phyloP scores from a whole-genome alignment of 345 rosid genomes.

The Garcia nutans region DNA sequence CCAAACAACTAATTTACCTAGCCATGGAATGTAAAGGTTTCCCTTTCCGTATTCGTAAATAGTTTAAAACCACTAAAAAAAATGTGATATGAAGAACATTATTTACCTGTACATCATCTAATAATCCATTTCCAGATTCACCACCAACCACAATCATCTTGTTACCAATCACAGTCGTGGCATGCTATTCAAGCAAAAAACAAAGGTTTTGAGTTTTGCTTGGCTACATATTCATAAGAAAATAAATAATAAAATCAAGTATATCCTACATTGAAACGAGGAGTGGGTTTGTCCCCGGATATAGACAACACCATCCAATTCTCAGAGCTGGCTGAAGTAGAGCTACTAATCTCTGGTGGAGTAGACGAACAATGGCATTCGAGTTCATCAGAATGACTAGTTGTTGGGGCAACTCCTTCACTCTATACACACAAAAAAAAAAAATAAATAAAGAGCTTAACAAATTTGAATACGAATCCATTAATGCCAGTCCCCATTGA shows the following conservation, averaged over 20 bases:
- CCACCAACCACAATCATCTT: slow-evolving; percentile 98
- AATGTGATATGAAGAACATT: not conserved
- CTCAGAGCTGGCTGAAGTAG: slow-evolving; percentile 54
- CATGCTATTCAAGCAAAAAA: slow-evolving; percentile 56
- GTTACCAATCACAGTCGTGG: slow-evolving; percentile 83
- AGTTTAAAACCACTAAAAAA: not conserved
- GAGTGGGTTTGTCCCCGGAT: slow-evolving; percentile 72
- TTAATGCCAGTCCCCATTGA: not conserved
- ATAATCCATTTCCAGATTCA: slow-evolving; percentile 72
- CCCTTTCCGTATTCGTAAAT: not conserved
- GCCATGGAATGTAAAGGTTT: not conserved
- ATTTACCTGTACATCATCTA: slow-evolving; percentile 94
- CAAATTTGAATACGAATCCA: not conserved
- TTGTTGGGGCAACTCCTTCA: slow-evolving; percentile 46
- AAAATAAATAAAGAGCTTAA: slow-evolving; percentile 3
- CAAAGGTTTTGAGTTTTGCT: slow-evolving; percentile 10
- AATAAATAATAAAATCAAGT: not conserved
- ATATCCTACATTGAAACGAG: slow-evolving; percentile 69
- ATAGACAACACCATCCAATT: slow-evolving; percentile 81
- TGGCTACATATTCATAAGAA: slow-evolving; percentile 1
- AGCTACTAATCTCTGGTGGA: slow-evolving; percentile 40
- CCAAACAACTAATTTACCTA: not conserved
- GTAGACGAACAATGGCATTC: slow-evolving; percentile 49
- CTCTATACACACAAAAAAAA: slow-evolving; percentile 37
- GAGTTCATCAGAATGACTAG: slow-evolving; percentile 48